Evolutionary conservation across 257 asterid species (phyloP).

Genomic region (Mentha longifolia): DNA sequence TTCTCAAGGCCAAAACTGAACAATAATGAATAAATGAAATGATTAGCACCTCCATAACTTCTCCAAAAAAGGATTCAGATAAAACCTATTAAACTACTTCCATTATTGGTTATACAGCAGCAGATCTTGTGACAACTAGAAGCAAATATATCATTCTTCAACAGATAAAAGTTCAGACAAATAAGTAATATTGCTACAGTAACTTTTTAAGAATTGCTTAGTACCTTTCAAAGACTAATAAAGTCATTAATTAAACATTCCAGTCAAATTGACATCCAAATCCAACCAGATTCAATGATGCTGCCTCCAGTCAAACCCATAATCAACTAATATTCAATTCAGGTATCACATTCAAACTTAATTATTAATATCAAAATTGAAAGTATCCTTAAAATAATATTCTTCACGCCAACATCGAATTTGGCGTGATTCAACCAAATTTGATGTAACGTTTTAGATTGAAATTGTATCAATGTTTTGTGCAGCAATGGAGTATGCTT

Average conservation of each 20-base stretch:
- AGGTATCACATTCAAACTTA: background rate
- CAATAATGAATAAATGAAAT: conserved; percentile 7
- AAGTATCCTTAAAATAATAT: background rate
- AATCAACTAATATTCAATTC: background rate
- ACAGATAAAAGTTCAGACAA: too few species aligned
- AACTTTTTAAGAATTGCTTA: too few species aligned
- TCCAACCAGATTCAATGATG: background rate
- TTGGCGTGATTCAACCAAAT: too few species aligned
- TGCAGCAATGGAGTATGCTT: too few species aligned
- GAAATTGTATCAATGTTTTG: too few species aligned
- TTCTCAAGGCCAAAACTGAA: background rate
- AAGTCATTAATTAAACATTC: too few species aligned
- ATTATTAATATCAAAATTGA: background rate
- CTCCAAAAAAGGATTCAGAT: conserved; percentile 15
- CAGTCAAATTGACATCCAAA: background rate
- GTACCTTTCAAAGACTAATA: background rate
- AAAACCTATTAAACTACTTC: background rate
- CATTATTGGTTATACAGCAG: background rate
- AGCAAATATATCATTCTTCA: background rate
- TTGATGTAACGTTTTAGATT: background rate
- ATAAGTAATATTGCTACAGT: too few species aligned
- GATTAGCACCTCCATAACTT: background rate
- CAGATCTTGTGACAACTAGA: background rate
- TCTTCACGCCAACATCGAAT: background rate
- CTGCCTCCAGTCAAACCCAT: background rate